Conservation (phyloP, 2,329 filamentous ascomycete genomes). For the Pochonia chlamydosporia region DNA sequence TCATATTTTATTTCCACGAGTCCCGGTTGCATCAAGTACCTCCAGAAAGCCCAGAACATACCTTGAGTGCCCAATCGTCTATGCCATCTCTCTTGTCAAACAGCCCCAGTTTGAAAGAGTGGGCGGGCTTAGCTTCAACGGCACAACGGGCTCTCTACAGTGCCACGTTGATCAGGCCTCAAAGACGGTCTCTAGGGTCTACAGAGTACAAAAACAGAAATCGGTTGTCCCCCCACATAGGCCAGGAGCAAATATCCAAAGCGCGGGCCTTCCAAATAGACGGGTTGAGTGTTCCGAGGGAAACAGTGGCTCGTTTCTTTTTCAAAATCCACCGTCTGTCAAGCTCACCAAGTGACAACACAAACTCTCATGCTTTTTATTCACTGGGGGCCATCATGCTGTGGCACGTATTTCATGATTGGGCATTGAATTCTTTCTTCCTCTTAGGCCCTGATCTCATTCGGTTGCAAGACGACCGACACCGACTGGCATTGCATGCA, state of each 20-base stretch:
- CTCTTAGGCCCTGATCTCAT: conserved; percentile 1
- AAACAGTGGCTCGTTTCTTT: neutral
- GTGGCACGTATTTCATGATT: conserved; percentile 10
- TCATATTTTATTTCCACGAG: neutral
- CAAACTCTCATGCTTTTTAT: neutral
- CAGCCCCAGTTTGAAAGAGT: conserved; percentile 3
- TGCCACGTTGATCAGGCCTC: conserved; percentile 28
- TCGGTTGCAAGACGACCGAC: neutral
- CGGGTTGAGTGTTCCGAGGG: neutral
- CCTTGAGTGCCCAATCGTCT: conserved; percentile 2
- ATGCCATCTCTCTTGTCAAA: neutral
- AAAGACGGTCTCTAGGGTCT: conserved; percentile 3
- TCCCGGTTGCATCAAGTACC: conserved; percentile 16
- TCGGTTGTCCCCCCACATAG: neutral
- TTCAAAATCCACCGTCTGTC: neutral
- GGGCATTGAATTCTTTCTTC: conserved; percentile 10
- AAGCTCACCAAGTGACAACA: neutral
- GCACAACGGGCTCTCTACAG: conserved; percentile 16
- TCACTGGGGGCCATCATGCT: conserved; percentile 6
- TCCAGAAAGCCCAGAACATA: conserved; percentile 12
- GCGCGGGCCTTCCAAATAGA: neutral
- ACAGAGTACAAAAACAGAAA: conserved; percentile 1
- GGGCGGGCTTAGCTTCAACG: neutral
- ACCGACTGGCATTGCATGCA: neutral
- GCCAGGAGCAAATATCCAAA: neutral